Conservation (phyloP, 257 asterid genomes). For the Penstemon barbatus region DNA sequence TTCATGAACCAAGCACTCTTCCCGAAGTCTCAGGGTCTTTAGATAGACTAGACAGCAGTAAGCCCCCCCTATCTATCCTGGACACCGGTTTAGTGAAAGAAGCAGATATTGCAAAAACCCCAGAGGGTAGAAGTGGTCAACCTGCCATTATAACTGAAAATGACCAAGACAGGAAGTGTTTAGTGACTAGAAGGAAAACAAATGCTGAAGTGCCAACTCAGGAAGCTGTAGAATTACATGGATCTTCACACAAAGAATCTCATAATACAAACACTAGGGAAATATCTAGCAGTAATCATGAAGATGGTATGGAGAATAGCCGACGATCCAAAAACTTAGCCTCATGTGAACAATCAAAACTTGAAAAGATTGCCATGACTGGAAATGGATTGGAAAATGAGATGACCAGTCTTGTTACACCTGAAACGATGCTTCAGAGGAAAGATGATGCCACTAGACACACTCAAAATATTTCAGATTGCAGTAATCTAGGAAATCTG, state of each 20-base stretch:
- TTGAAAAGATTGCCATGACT: constrained; percentile 47
- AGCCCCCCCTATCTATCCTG: constrained; percentile 42
- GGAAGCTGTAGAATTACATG: constrained; percentile 58
- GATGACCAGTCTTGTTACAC: constrained; percentile 41
- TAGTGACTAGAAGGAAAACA: constrained; percentile 41
- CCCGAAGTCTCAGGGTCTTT: constrained; percentile 55
- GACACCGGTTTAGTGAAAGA: constrained; percentile 47
- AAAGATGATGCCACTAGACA: constrained; percentile 49
- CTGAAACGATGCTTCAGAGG: constrained; percentile 45
- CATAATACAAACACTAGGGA: constrained; percentile 50
- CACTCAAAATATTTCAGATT: constrained; percentile 46
- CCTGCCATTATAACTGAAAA: constrained; percentile 45
- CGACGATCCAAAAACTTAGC: constrained; percentile 44
- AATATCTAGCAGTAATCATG: constrained; percentile 40
- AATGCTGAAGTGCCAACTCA: constrained; percentile 49
- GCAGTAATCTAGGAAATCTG: constrained; percentile 44
- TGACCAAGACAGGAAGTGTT: constrained; percentile 57
- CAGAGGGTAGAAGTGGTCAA: constrained; percentile 56
- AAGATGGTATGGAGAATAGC: constrained; percentile 48
- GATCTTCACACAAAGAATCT: constrained; percentile 51
- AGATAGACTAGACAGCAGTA: constrained; percentile 54
- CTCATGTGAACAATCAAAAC: constrained; percentile 50
- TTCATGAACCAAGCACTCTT: constrained; percentile 46
- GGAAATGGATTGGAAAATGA: constrained; percentile 49
- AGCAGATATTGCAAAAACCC: constrained; percentile 47